A percentile compares a stretch with the other conserved stretches of the same genome.
Conservation (phyloP, 768 basidiomycete species). For the Mycena kentingensis region DNA sequence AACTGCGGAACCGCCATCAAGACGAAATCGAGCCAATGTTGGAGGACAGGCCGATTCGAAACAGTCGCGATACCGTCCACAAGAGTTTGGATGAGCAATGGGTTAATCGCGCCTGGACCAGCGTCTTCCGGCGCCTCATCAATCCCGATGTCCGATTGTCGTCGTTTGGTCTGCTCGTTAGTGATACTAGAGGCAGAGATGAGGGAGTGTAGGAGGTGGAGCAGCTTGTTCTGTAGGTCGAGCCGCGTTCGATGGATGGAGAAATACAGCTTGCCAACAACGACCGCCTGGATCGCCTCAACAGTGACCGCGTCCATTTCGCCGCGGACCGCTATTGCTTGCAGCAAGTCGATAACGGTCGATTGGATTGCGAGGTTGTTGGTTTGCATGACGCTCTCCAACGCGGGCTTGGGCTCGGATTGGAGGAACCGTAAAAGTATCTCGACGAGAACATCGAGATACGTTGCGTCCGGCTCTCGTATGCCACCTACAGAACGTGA, state of each 20-base stretch:
- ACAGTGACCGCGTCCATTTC: constrained; percentile 67
- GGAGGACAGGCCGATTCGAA: constrained; percentile 77
- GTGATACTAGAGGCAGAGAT: constrained; percentile 62
- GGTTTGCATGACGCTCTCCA: constrained; percentile 54
- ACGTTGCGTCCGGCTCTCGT: constrained; percentile 58
- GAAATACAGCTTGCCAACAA: constrained; percentile 75
- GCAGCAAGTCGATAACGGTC: constrained; percentile 77
- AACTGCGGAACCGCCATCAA: constrained; percentile 89
- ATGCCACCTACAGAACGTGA: constrained; percentile 34
- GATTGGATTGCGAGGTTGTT: constrained; percentile 71
- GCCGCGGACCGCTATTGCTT: constrained; percentile 78
- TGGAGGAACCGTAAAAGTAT: constrained; percentile 77
- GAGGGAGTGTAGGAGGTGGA: constrained; percentile 87
- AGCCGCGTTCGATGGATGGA: constrained; percentile 69
- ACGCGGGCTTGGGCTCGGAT: constrained; percentile 65
- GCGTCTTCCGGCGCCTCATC: constrained; percentile 34
- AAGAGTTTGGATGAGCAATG: constrained; percentile 75
- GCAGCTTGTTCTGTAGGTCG: constrained; percentile 89
- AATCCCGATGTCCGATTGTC: constrained; percentile 32
- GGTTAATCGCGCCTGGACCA: constrained; percentile 57
- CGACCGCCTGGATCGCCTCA: constrained; percentile 65
- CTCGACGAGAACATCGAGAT: constrained; percentile 76
- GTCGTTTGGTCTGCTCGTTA: constrained; percentile 35
- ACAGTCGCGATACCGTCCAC: constrained; percentile 74
- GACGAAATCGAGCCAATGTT: constrained; percentile 97